Evolutionary conservation across 2,329 filamentous ascomycete genomes (phyloP).

Genomic region (Myriosclerotinia duriaeana): DNA sequence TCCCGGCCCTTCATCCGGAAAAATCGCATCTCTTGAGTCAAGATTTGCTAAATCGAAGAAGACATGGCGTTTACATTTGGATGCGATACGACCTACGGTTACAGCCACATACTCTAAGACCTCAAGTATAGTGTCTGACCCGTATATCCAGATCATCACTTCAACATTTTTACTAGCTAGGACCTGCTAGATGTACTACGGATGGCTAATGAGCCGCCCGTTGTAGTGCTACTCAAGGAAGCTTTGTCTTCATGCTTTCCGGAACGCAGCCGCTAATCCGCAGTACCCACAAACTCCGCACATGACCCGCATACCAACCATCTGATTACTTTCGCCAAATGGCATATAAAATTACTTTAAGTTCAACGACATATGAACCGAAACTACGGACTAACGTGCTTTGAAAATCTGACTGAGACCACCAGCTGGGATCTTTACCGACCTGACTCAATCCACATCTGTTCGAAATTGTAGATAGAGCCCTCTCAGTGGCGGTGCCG

Average conservation of each 20-base stretch:
- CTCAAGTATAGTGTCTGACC: not conserved
- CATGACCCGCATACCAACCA: not conserved
- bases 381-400: not conserved
- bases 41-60: not conserved
- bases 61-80: not conserved
- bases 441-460: not conserved
- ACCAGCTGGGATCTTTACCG: not conserved
- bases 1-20: not conserved
- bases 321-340: not conserved
- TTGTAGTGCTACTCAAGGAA: not conserved
- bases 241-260: not conserved
- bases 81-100: not conserved
- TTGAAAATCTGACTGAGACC: not conserved
- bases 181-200: not conserved
- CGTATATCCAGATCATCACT: not conserved
- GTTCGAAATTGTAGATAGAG: not conserved
- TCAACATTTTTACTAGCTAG: too few species aligned
- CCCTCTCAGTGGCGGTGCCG: not conserved
- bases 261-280: not conserved
- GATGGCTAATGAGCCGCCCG: not conserved
- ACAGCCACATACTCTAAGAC: not conserved
- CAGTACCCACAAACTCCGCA: not conserved
- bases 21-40: not conserved
- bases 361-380: not conserved
- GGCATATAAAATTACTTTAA: not conserved